A percentile compares a stretch with the other conserved stretches of the same genome.
These are phyloP conservation scores for Paecilomyces sp. DNA, from an alignment of 2,329 filamentous ascomycete genomes.

Conservation along the genomic window DNA sequence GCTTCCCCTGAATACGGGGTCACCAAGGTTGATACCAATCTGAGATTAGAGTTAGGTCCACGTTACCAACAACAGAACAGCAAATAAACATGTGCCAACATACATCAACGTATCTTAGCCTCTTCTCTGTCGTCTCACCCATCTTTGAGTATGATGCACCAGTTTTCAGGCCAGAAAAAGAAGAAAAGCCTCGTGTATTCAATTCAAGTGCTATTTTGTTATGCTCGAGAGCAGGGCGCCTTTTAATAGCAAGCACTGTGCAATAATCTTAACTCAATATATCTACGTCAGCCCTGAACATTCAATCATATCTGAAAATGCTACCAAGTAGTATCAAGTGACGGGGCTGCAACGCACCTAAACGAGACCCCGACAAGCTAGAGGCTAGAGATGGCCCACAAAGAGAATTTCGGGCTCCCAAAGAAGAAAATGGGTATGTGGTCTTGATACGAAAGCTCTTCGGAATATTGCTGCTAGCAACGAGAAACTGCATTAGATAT, in stretches of 20 bases:
- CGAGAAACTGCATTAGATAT: background rate
- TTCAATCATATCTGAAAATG: background rate
- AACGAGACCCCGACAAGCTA: background rate
- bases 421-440: background rate
- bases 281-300: background rate
- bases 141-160: constrained; percentile 17
- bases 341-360: background rate
- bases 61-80: background rate
- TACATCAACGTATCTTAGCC: constrained; percentile 43
- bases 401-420: background rate
- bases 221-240: background rate
- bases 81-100: constrained; percentile 12
- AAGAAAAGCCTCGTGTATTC: constrained; percentile 7
- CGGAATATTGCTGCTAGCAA: background rate
- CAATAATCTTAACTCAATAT: background rate
- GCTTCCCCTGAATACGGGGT: constrained; percentile 77
- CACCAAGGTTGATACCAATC: constrained; percentile 93
- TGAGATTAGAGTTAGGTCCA: constrained; percentile 21
- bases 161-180: constrained; percentile 1
- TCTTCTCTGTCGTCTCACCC: constrained; percentile 23
- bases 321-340: background rate
- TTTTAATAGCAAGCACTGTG: background rate
- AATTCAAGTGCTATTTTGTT: background rate
- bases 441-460: background rate
- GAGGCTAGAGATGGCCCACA: background rate